Conservation (phyloP, 768 basidiomycete species). For the Auricularia sp. region DNA sequence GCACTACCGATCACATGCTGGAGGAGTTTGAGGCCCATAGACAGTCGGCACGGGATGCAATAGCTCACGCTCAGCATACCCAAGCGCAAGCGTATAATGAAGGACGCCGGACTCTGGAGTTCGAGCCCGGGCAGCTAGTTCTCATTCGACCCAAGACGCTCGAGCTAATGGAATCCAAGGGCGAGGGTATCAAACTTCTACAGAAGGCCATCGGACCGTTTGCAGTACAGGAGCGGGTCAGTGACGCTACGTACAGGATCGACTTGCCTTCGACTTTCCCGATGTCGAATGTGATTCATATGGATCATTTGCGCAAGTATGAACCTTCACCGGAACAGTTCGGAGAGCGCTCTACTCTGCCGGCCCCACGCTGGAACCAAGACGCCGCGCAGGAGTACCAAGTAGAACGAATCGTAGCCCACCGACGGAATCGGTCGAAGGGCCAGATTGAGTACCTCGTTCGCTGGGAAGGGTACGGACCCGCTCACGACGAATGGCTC, state of each 20-base stretch:
- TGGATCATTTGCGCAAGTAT: constrained; percentile 15
- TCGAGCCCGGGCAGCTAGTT: constrained; percentile 14
- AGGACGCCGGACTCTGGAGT: constrained; percentile 8
- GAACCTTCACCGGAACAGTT: constrained; percentile 10
- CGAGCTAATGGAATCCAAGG: constrained; percentile 13
- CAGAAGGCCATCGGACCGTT: constrained; percentile 17
- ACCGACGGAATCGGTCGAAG: too few species aligned
- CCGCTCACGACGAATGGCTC: too few species aligned
- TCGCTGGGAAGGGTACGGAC: too few species aligned
- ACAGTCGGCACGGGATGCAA: constrained; percentile 10
- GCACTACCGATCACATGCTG: background rate
- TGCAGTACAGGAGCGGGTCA: constrained; percentile 13
- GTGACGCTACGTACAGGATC: background rate
- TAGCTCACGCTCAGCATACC: constrained; percentile 13
- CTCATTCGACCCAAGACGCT: constrained; percentile 21
- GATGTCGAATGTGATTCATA: constrained; percentile 13
- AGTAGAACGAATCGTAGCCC: background rate
- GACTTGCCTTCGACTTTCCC: background rate
- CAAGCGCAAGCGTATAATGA: constrained; percentile 17
- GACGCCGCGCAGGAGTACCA: background rate
- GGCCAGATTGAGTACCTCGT: too few species aligned
- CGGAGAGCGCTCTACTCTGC: constrained; percentile 15
- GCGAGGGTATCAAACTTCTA: constrained; percentile 14
- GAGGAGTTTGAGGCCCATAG: background rate
- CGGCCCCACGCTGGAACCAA: constrained; percentile 1